Percentiles rank a stretch among this genome's conserved stretches.
These are phyloP conservation scores for Mariannaea elegans DNA, from an alignment of 2,329 filamentous ascomycete species.

Conservation along the genomic window DNA sequence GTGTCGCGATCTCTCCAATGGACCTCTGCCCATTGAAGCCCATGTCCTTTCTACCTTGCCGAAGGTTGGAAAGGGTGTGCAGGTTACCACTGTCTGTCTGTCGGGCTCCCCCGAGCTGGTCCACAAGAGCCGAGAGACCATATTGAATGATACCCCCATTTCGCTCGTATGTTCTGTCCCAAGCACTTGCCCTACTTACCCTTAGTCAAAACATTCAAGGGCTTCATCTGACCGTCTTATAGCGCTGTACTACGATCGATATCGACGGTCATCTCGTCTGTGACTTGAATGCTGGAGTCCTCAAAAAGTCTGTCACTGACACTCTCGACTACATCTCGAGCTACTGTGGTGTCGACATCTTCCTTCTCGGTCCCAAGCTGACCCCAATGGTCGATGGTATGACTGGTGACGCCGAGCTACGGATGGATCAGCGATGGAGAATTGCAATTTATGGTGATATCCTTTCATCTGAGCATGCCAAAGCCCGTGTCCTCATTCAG, in stretches of 20 bases:
- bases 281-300: conserved; percentile 71
- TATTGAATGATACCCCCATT: conserved; percentile 91
- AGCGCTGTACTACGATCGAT: conserved; percentile 94
- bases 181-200: background rate
- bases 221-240: conserved; percentile 30
- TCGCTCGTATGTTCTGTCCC: conserved; percentile 75
- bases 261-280: conserved; percentile 91
- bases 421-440: conserved; percentile 88
- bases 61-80: conserved; percentile 71
- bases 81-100: conserved; percentile 88
- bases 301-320: conserved; percentile 80
- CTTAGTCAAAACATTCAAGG: background rate
- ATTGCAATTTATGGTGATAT: conserved; percentile 96
- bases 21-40: conserved; percentile 78
- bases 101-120: conserved; percentile 89
- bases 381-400: conserved; percentile 78
- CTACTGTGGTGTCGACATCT: conserved; percentile 95
- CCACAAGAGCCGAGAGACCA: conserved; percentile 87
- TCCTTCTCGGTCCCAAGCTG: conserved; percentile 89
- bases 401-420: conserved; percentile 82
- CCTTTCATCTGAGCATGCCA: conserved; percentile 95
- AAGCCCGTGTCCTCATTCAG: conserved; percentile 94
- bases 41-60: conserved; percentile 85
- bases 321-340: conserved; percentile 87
- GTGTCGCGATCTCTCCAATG: conserved; percentile 83